phyloP scores from a whole-genome alignment of 495 filamentous ascomycete species.

The Penicillium lagena region DNA sequence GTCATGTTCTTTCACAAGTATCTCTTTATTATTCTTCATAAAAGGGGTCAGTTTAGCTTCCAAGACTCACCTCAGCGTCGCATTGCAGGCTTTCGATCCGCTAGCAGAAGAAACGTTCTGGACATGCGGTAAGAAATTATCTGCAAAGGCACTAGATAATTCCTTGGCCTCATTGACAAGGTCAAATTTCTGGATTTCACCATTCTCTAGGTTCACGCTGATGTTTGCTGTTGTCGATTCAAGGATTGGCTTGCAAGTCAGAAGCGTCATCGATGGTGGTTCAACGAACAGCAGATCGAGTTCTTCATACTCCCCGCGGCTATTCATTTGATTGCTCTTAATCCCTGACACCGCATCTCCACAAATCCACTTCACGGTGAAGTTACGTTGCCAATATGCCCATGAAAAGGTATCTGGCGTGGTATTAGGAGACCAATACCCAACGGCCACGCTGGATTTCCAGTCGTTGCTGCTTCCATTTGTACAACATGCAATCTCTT shows the following conservation, averaged over 20 bases:
- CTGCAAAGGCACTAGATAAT: slow-evolving; percentile 13
- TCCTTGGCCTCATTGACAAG: slow-evolving; percentile 13
- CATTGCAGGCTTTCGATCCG: slow-evolving; percentile 4
- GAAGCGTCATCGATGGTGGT: slow-evolving; percentile 11
- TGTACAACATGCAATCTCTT: slow-evolving; percentile 19
- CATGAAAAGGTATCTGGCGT: neutral
- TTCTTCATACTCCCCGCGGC: neutral
- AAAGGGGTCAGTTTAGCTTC: no score
- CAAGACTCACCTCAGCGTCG: slow-evolving; percentile 15
- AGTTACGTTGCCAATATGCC: slow-evolving; percentile 15
- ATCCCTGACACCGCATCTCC: slow-evolving; percentile 8
- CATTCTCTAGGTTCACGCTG: slow-evolving; percentile 19
- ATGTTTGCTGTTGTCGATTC: slow-evolving; percentile 24
- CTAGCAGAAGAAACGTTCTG: slow-evolving; percentile 4
- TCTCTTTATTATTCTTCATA: neutral
- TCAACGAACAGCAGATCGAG: slow-evolving; percentile 16
- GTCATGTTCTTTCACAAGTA: neutral
- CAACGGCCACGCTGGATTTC: slow-evolving; percentile 10
- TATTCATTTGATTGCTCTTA: neutral
- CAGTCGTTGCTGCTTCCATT: slow-evolving; percentile 15
- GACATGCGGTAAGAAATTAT: slow-evolving; percentile 20
- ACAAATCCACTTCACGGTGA: slow-evolving; percentile 29
- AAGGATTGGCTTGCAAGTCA: slow-evolving; percentile 28
- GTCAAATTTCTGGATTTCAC: slow-evolving; percentile 19
- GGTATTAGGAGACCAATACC: slow-evolving; percentile 21